phyloP scores from a whole-genome alignment of 2,329 filamentous ascomycete genomes.

The Talaromyces atroroseus region DNA sequence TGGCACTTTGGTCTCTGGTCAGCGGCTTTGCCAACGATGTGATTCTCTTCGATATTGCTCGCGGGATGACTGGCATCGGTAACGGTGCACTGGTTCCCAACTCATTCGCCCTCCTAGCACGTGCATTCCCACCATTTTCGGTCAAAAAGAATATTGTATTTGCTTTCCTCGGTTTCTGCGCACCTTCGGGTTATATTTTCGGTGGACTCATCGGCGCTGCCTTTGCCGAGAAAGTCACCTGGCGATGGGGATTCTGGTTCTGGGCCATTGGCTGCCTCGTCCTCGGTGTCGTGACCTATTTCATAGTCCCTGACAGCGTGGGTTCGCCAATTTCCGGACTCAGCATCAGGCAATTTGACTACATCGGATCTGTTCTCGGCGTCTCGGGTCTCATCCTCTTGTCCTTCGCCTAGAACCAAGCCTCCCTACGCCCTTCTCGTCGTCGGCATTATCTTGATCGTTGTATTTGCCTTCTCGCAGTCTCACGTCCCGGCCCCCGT shows the following conservation, averaged over 20 bases:
- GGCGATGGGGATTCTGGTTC: not conserved
- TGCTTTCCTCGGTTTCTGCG: not conserved
- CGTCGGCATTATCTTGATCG: slow-evolving; percentile 38
- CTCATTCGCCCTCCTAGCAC: not conserved
- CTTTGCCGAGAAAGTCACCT: not conserved
- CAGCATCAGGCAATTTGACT: slow-evolving; percentile 27
- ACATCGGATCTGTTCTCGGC: slow-evolving; percentile 41
- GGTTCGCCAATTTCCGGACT: not conserved
- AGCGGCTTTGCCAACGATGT: not conserved
- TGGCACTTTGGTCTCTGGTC: slow-evolving; percentile 8
- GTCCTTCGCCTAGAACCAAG: slow-evolving; percentile 52
- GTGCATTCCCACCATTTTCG: not conserved
- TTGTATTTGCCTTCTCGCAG: not conserved
- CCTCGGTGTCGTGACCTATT: not conserved
- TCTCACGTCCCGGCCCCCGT: not conserved
- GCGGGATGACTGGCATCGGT: not conserved
- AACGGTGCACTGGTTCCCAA: not conserved
- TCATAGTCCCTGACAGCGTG: not conserved
- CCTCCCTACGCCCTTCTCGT: slow-evolving; percentile 41
- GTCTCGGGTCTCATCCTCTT: slow-evolving; percentile 45
- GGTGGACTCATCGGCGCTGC: not conserved
- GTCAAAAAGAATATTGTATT: not conserved
- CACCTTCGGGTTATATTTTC: not conserved
- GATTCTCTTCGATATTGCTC: not conserved
- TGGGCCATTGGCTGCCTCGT: not conserved